A percentile compares a stretch with the other conserved stretches of the same genome.
Evolutionary conservation across 2,329 filamentous ascomycete species (phyloP).

Genomic region (Endothia cerciana): DNA sequence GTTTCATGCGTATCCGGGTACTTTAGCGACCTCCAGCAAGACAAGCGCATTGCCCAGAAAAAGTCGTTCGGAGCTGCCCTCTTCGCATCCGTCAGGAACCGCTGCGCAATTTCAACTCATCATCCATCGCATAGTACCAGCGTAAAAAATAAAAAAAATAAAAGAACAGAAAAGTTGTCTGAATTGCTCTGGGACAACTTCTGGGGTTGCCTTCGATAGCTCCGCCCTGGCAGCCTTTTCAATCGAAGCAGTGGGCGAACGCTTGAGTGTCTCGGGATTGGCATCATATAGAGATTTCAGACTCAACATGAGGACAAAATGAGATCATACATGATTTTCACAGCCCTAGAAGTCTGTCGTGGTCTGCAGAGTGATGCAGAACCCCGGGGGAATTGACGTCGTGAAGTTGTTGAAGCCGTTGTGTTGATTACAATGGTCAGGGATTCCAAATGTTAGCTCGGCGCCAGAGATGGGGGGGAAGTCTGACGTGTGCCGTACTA

Average conservation of each 20-base stretch:
- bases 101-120: slow-evolving; percentile 50
- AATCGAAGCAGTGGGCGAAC: background rate
- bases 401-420: slow-evolving; percentile 31
- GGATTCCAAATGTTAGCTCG: too few species aligned
- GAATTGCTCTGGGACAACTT: slow-evolving; percentile 40
- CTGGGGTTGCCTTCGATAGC: slow-evolving; percentile 44
- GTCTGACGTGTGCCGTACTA: too few species aligned
- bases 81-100: slow-evolving; percentile 52
- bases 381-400: slow-evolving; percentile 30
- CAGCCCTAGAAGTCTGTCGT: background rate
- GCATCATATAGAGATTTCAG: background rate
- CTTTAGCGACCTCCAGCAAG: slow-evolving; percentile 47
- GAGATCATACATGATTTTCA: background rate
- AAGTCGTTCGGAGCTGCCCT: slow-evolving; percentile 38
- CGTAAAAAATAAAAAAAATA: slow-evolving; percentile 47
- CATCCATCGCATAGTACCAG: slow-evolving; percentile 45
- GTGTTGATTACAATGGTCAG: background rate
- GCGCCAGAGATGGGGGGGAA: too few species aligned
- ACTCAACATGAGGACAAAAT: background rate
- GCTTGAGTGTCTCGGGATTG: background rate
- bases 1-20: slow-evolving; percentile 47
- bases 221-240: background rate
- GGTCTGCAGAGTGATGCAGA: background rate
- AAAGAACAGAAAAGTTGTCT: too few species aligned
- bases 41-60: slow-evolving; percentile 39